Evolutionary conservation across 164 flowering plant species (phyloP), one percentile per base, ranked within the genome.

Genomic region (Chimonanthus salicifolius): DNA sequence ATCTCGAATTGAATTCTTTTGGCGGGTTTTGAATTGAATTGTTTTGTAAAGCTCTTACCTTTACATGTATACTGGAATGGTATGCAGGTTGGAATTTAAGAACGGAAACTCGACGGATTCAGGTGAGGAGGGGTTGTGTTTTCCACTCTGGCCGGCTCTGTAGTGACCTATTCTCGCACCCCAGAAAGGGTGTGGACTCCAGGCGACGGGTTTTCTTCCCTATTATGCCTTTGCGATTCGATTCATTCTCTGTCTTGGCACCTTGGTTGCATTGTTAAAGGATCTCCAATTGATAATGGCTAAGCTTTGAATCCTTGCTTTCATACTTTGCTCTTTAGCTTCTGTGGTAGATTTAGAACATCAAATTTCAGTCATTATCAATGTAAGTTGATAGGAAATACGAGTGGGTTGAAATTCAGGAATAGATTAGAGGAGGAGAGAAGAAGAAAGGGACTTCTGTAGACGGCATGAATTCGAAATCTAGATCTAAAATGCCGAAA

Each of bases 281-380:
- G 74, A 45, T 70, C 15, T 51, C 98, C 97, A 4, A 75, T 91
- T 77, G 98, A 92, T 80, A 89, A 90, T 72, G 98, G 93, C 91
- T 89, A 86, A 90, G 73, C 49, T 72, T 68, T 74, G 75, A 65
- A 76, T 64, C 8, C 15, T 7, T 33, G 18, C 44, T 58, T 5
- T 60, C 48, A 58, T 3, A 33, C 67, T 63, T 43, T 62, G 18
- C 49, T 51, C 4, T 51, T 13, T 46, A 62, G 51, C 62, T 21
- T 46, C 46, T 71, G 8, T 33, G 47, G 58, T 21, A 43, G 16
- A 16, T 9, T 7, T 18, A 54, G 16, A 21, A 47, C 54, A 49
- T 66, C 6, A 49, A 6, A 45, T 74, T n/a, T 74, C 7, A 11
- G 48, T 47, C 49, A n/a, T 65, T 68, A 44, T 72, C 73, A 74